Base-by-base conservation (phyloP, 306 rosid species). In the Hippophae gyantsensis region DNA sequence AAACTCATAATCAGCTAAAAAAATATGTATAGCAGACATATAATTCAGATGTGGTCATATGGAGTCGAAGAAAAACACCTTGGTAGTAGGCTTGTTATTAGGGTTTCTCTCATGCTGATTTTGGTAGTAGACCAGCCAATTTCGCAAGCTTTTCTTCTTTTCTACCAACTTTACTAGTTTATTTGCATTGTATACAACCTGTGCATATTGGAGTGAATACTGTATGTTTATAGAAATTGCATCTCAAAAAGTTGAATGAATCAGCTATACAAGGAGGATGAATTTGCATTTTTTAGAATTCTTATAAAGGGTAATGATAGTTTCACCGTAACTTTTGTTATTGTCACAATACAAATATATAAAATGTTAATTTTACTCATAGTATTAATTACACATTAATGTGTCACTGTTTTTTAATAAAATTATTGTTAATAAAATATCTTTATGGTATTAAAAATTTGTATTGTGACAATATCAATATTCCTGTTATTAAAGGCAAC, bases 121-220 rank as follows among this genome's bases (percentile, higher is more conserved):
- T 67, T 83, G 85, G 76, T 90, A 84, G 79, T 84, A 90, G 54
- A 76, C 67, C 48, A 70, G 76, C 90, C 89, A 81, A 57, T 90
- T 90, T 60, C 59, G 51, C 72, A 81, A 26, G 50, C 60, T 47
- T 76, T 81, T 87, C 76, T 85, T 87, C 64, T 57, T 11, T 52
- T 69, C 81, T 63, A 81, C 97, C 79, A 90, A 60, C 52, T 71
- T 55, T 45, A 94, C 89, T 61, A 90, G 95, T 12, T 68, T 59
- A 68, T 87, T 87, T 67, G 94, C 94, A 70, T 90, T 72, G 67
- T 82, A 83, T 46, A 90, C 95, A 68, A 84, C 89, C 95, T 90
- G 57, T 48, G 71, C 49, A 54, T 56, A 13, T 44, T n/a, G 32
- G 43, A 62, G 68, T 54, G 42, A 45, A 54, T 14, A 66, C 7